These are phyloP conservation scores for Fusarium subglutinans DNA, from an alignment of 2,329 filamentous ascomycete species.

Conservation along the genomic window DNA sequence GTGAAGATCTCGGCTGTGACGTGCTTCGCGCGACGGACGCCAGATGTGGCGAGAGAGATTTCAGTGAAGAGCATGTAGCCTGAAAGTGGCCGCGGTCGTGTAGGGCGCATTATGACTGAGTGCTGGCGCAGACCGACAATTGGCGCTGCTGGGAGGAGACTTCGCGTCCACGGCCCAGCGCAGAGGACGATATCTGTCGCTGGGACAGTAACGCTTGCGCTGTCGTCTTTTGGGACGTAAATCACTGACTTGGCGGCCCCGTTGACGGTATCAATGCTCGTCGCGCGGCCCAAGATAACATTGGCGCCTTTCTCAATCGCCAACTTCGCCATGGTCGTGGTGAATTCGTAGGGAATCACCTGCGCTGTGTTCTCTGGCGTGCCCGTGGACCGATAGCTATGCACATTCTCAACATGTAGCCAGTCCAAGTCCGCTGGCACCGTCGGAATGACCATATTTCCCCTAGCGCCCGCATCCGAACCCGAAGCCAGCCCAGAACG, in stretches of 20 bases:
- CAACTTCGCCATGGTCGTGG: not conserved
- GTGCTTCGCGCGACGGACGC: not conserved
- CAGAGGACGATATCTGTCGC: not conserved
- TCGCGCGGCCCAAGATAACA: not conserved
- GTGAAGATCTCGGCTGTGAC: not conserved
- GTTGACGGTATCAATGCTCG: not conserved
- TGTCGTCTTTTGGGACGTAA: not conserved
- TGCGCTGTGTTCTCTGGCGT: not conserved
- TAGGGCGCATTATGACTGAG: not conserved
- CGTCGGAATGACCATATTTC: not conserved
- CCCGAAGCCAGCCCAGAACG: not conserved
- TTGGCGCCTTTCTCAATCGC: not conserved
- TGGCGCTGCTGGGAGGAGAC: not conserved
- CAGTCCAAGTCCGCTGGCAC: not conserved
- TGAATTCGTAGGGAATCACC: not conserved
- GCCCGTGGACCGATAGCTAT: not conserved
- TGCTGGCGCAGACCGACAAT: not conserved
- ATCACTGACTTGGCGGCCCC: not conserved
- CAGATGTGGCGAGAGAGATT: not conserved
- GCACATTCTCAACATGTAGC: not conserved
- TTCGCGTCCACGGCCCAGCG: not conserved
- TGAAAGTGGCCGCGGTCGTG: not conserved
- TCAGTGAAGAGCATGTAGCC: not conserved
- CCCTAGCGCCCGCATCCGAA: not conserved
- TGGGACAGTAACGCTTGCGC: not conserved